These are phyloP conservation scores for Acacia acuminata DNA, from an alignment of 306 rosid species.

Conservation along the genomic window DNA sequence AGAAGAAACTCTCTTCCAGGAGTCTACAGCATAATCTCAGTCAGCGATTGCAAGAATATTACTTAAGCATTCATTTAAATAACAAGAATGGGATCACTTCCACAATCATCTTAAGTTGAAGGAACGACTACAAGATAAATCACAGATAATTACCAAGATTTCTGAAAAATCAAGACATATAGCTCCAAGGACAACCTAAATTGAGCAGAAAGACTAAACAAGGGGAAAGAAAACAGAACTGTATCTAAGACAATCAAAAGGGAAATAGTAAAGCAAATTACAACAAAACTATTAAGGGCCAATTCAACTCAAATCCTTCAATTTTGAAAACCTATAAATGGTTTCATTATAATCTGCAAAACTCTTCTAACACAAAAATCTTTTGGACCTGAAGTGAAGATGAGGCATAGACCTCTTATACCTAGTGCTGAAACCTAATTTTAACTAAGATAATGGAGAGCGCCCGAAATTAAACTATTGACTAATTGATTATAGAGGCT, in stretches of 20 bases:
- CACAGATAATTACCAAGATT: neutral
- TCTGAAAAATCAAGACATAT: constrained; percentile 13
- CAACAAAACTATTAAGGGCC: neutral
- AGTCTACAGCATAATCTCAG: constrained; percentile 62
- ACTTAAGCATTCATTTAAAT: constrained; percentile 11
- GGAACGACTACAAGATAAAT: constrained; percentile 14
- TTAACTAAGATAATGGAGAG: neutral
- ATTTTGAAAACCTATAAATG: neutral
- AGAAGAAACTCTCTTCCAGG: constrained; percentile 99
- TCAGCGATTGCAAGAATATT: constrained; percentile 27
- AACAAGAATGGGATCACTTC: constrained; percentile 24
- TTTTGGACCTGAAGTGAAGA: neutral
- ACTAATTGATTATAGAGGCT: neutral
- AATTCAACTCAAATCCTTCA: neutral
- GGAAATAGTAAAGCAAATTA: neutral
- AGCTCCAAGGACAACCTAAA: constrained; percentile 13
- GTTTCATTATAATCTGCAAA: neutral
- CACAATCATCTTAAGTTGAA: constrained; percentile 24
- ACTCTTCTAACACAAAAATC: neutral
- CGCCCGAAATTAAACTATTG: neutral
- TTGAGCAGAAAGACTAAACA: neutral
- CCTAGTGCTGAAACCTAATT: neutral
- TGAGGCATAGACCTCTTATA: neutral
- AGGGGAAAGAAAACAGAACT: neutral
- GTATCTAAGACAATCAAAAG: constrained; percentile 6